A percentile compares a stretch with the other conserved stretches of the same genome.
Evolutionary conservation across 1,139 yeast species (phyloP).

Genomic region (Geotrichum australiense): DNA sequence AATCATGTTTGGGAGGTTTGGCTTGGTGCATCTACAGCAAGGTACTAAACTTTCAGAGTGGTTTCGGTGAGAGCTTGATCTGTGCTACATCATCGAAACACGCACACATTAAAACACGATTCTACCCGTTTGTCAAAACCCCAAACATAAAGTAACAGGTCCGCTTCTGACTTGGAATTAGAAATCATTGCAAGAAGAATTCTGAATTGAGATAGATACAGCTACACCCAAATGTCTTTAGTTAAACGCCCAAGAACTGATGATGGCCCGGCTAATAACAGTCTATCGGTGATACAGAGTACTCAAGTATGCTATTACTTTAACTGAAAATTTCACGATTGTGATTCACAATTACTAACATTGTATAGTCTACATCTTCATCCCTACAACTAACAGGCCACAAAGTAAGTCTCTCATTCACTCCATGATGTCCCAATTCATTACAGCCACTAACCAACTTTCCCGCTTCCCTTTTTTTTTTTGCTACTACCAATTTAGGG

Average conservation of each 20-base stretch:
- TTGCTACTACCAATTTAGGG: conserved; percentile 6
- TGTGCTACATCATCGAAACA: too few species aligned
- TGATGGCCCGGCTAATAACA: neutral
- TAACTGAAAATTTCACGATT: neutral
- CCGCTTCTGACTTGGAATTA: too few species aligned
- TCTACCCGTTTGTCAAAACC: too few species aligned
- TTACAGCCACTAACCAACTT: neutral
- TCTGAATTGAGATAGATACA: too few species aligned
- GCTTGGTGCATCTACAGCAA: too few species aligned
- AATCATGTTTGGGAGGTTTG: too few species aligned
- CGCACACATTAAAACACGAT: too few species aligned
- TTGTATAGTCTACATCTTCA: conserved; percentile 17
- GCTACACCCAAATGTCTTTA: too few species aligned
- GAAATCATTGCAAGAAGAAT: too few species aligned
- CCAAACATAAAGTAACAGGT: too few species aligned
- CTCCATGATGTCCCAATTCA: neutral
- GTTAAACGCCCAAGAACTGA: conserved; percentile 9
- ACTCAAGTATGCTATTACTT: neutral
- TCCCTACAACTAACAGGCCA: conserved; percentile 25
- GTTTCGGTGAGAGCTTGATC: too few species aligned
- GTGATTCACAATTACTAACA: neutral
- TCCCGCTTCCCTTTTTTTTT: neutral
- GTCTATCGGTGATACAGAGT: neutral
- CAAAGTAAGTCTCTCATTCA: conserved; percentile 18
- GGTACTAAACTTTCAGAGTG: too few species aligned